phyloP scores from a whole-genome alignment of 768 basidiomycete species.

The Mycena albidolilacea region DNA sequence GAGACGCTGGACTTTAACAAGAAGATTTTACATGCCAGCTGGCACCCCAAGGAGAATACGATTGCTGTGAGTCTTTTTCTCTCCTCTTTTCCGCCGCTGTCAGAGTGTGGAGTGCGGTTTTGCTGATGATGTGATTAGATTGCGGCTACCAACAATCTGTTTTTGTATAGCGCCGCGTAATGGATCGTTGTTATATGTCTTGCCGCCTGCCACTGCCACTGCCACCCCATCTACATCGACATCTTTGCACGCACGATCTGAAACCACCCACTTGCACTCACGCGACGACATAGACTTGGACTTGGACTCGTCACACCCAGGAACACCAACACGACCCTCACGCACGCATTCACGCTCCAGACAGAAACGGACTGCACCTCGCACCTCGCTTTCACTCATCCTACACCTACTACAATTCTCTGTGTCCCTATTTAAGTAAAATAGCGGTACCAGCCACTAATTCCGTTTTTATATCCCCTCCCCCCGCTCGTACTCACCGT shows the following conservation, averaged over 20 bases:
- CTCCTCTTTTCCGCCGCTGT: background rate
- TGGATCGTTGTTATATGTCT: constrained; percentile 35
- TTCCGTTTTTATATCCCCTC: constrained; percentile 24
- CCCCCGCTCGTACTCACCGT: constrained; percentile 10
- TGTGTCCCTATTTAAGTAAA: constrained; percentile 36
- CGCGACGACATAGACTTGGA: constrained; percentile 11
- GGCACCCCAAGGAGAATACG: constrained; percentile 99
- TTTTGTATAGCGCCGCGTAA: constrained; percentile 84
- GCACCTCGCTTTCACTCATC: constrained; percentile 20
- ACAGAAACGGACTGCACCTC: constrained; percentile 39
- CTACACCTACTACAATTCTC: constrained; percentile 24
- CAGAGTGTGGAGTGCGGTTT: background rate
- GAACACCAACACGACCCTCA: constrained; percentile 38
- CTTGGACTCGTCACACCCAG: constrained; percentile 35
- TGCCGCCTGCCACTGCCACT: background rate
- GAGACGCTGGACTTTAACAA: constrained; percentile 95
- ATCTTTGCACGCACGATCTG: constrained; percentile 38
- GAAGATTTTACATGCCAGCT: constrained; percentile 96
- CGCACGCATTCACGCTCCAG: constrained; percentile 30
- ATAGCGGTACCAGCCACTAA: constrained; percentile 36
- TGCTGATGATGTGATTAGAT: constrained; percentile 66
- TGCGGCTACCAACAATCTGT: constrained; percentile 97
- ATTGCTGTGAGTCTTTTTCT: constrained; percentile 81
- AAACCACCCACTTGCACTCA: constrained; percentile 25
- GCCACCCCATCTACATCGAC: constrained; percentile 32